phyloP scores from a whole-genome alignment of 176 grass and related monocot species.

The Ensete ventricosum region DNA sequence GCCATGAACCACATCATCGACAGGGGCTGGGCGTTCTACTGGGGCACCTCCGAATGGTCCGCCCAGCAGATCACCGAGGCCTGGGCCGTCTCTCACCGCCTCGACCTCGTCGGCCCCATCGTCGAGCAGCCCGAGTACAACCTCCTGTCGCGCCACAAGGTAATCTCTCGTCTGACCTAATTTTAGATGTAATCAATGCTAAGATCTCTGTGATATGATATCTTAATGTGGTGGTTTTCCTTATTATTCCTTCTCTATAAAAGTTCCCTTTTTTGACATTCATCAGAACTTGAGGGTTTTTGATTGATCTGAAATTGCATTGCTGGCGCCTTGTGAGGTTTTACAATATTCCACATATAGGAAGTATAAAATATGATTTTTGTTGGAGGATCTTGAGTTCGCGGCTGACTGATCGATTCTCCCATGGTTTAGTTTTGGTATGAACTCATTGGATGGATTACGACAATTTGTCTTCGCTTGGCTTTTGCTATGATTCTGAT shows the following conservation, averaged over 20 bases:
- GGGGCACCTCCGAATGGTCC: slow-evolving; percentile 91
- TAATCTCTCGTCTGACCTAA: not conserved
- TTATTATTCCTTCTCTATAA: not conserved
- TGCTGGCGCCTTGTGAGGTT: not conserved
- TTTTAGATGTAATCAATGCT: not conserved
- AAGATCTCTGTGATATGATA: not conserved
- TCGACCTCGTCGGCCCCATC: slow-evolving; percentile 88
- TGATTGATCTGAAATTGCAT: not conserved
- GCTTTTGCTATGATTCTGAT: too few relatives aligned
- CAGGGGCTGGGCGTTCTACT: slow-evolving; percentile 86
- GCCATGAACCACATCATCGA: slow-evolving; percentile 98
- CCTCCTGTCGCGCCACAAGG: slow-evolving; percentile 93
- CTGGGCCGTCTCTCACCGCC: slow-evolving; percentile 49
- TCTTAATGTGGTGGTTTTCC: not conserved
- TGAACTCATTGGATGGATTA: not conserved
- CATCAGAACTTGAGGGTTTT: not conserved
- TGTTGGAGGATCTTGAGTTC: not conserved
- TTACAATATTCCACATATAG: too few relatives aligned
- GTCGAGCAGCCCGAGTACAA: slow-evolving; percentile 98
- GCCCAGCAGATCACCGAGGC: slow-evolving; percentile 97
- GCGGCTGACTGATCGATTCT: not conserved
- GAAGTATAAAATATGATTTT: not conserved
- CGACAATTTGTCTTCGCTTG: too few relatives aligned
- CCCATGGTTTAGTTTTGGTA: not conserved
- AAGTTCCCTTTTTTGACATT: not conserved